Conservation (phyloP, 1,284 basidiomycete species). For the Exobasidium rhododendri region DNA sequence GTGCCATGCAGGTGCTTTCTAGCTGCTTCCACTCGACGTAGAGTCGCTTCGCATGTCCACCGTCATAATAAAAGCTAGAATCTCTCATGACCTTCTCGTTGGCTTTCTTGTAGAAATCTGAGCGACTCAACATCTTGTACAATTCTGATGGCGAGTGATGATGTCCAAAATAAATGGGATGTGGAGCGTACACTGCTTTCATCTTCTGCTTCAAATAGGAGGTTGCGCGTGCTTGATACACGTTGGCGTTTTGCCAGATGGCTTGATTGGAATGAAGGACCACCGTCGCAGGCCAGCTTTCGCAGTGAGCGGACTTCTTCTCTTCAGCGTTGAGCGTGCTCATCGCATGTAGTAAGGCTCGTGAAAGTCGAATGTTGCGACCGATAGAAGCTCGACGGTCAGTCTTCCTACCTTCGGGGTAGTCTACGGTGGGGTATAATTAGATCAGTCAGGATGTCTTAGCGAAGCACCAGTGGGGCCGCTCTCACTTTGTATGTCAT, state of each 20-base stretch:
- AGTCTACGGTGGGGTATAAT: too few relatives aligned
- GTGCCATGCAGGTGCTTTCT: slow-evolving; percentile 48
- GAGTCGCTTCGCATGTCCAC: slow-evolving; percentile 45
- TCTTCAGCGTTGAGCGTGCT: slow-evolving; percentile 51
- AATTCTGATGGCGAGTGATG: slow-evolving; percentile 47
- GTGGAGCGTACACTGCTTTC: slow-evolving; percentile 52
- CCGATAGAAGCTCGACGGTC: slow-evolving; percentile 52
- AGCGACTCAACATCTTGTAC: slow-evolving; percentile 40
- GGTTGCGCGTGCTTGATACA: slow-evolving; percentile 29
- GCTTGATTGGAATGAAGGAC: slow-evolving; percentile 51
- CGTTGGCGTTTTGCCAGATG: slow-evolving; percentile 40
- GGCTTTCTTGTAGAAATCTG: slow-evolving; percentile 50
- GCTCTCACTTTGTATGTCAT: slow-evolving; percentile 45
- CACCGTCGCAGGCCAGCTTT: slow-evolving; percentile 50
- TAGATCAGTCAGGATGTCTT: not conserved
- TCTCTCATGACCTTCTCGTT: slow-evolving; percentile 52
- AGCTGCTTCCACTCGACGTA: slow-evolving; percentile 50
- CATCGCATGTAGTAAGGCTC: slow-evolving; percentile 49
- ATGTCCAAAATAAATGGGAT: slow-evolving; percentile 52
- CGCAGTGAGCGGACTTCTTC: slow-evolving; percentile 50
- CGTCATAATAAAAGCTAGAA: slow-evolving; percentile 51
- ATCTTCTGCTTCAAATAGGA: slow-evolving; percentile 42
- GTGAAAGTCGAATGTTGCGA: slow-evolving; percentile 51
- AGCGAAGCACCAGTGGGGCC: not conserved
- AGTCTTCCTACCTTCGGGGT: slow-evolving; percentile 39